Percentiles rank a stretch among this genome's conserved stretches.
phyloP scores from a whole-genome alignment of 2,329 filamentous ascomycete species.

The Paraphaeosphaeria sporulosa region DNA sequence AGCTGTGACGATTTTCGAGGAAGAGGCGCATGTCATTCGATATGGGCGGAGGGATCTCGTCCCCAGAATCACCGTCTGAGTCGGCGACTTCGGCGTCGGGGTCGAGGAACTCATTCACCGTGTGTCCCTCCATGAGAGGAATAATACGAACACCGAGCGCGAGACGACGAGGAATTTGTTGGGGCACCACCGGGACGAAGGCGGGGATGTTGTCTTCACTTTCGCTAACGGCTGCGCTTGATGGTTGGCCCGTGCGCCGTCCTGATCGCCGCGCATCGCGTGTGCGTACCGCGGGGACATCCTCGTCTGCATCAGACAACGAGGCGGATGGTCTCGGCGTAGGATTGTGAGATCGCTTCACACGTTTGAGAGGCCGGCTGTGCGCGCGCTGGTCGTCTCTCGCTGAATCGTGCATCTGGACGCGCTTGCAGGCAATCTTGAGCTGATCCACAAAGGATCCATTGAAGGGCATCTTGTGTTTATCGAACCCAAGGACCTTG shows the following conservation, averaged over 20 bases:
- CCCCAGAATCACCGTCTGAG: conserved; percentile 17
- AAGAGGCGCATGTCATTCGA: not conserved
- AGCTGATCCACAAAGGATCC: conserved; percentile 13
- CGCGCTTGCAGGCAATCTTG: conserved; percentile 8
- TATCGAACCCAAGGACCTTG: conserved; percentile 10
- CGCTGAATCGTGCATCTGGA: conserved; percentile 3
- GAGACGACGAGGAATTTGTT: conserved; percentile 1
- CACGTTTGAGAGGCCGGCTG: conserved; percentile 2
- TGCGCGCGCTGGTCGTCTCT: not conserved
- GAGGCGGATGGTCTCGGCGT: not conserved
- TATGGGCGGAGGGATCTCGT: conserved; percentile 15
- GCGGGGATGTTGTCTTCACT: conserved; percentile 3
- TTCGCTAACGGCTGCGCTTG: conserved; percentile 10
- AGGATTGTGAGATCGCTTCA: conserved; percentile 3
- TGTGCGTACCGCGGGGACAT: not conserved
- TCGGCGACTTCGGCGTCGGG: not conserved
- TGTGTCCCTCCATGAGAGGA: not conserved
- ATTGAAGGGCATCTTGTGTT: conserved; percentile 17
- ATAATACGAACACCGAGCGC: conserved; percentile 1
- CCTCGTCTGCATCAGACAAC: conserved; percentile 6
- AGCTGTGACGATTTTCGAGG: conserved; percentile 1
- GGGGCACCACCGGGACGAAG: not conserved
- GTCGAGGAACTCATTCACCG: conserved; percentile 13
- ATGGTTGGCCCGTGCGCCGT: conserved; percentile 7
- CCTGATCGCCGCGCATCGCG: conserved; percentile 10